Base-by-base conservation (phyloP, 2,329 filamentous ascomycete species). In the Madurella fahalii region DNA sequence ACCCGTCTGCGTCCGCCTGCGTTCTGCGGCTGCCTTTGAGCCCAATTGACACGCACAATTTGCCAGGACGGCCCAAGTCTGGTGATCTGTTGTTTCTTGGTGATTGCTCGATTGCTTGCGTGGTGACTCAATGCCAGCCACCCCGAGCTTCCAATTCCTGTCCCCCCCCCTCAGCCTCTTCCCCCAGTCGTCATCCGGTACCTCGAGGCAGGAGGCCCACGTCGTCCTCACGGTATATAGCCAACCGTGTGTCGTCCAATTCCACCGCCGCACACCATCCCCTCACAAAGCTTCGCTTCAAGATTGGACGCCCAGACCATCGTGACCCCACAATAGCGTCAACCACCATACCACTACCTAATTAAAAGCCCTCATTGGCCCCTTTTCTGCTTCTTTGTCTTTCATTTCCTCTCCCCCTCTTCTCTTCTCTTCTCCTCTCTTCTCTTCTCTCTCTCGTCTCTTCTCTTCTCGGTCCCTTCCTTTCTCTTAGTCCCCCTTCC, bases 11-110 rank as follows among this genome's bases (percentile, higher is more conserved):
- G 34, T n/a, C 11, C 34, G 9, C 4, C 34, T 25, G 25, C 25
- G 25, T 7, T 31, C 40, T 40, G 51, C 53, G 8, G 44, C 52
- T 25, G 16, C 37, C 51, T 49, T 41, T 18, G 56, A 63, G 61
- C 61, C 61, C 59, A 58, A 63, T 61, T 53, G 58, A 53, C 57
- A 48, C 59, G 47, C 58, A 53, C 45, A 51, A 58, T 54, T 52
- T 57, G 54, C 54, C 58, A 57, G 48, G 53, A 42, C 45, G 45
- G 52, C 47, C 45, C 40, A 34, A 34, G 13, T 31, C 37, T 37
- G 31, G 12, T 43, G 41, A 43, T 50, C 52, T 47, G 51, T 43
- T 54, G 50, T 47, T 55, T 31, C 20, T 42, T 32, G 41, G 37
- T 50, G 49, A 42, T 40, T 52, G 57, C 44, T 50, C 30, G 56